phyloP scores from a whole-genome alignment of 352 stramenopile species.

The Globisporangium sylvaticum region DNA sequence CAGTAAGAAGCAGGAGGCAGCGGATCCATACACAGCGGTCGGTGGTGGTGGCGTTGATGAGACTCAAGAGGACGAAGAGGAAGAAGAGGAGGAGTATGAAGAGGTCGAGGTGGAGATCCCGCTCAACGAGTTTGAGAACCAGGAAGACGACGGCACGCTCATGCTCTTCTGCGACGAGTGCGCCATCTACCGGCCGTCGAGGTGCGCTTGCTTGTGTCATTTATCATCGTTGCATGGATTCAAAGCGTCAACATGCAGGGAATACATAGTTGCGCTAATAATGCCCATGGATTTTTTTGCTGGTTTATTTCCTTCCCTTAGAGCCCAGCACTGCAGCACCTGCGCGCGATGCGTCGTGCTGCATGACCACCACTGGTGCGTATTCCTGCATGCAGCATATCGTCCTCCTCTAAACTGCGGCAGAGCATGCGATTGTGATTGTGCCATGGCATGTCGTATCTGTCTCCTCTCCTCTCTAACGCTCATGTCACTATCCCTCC shows the following conservation, averaged over 20 bases:
- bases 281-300: neutral
- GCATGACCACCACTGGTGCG: constrained; percentile 83
- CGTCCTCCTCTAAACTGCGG: neutral
- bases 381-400: neutral
- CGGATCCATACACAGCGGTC: neutral
- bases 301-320: constrained; percentile 19
- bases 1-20: neutral
- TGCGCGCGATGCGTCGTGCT: constrained; percentile 77
- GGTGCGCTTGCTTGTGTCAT: constrained; percentile 24
- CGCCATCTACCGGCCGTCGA: constrained; percentile 66
- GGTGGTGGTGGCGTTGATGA: neutral
- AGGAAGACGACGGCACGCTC: constrained; percentile 71
- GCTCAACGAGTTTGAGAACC: constrained; percentile 57
- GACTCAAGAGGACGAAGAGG: constrained; percentile 12
- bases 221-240: neutral
- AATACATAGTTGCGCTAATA: neutral
- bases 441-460: neutral
- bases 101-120: constrained; percentile 62
- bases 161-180: constrained; percentile 81
- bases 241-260: neutral
- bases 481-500: neutral
- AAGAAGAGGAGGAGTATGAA: constrained; percentile 23
- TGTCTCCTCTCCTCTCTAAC: neutral
- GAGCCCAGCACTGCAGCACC: constrained; percentile 72
- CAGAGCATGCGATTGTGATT: neutral